Base-by-base conservation (phyloP, 306 rosid genomes). In the Oxytropis ochrocephala region DNA sequence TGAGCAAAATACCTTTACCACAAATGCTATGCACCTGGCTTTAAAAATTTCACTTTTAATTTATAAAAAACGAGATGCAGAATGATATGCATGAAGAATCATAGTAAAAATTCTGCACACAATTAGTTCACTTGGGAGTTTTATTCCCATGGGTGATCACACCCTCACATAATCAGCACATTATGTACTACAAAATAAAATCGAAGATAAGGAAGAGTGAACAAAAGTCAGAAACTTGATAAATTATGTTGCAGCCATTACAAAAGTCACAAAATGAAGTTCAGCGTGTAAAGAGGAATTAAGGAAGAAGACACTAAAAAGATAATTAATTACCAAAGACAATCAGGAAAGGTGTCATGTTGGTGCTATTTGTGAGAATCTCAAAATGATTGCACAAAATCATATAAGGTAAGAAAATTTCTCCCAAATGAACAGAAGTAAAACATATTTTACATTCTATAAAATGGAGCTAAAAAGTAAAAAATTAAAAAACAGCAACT, bases 121-220 rank as follows among this genome's bases (percentile, higher is more conserved):
- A 36, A 6, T 57, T n/a, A n/a, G n/a, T n/a, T 67, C 11, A 46
- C 47, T 24, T 9, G 6, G 21, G 33, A 46, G 21, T 70, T 64
- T 57, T 46, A 16, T 59, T 61, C 42, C 12, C 16, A 59, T 53
- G 65, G 71, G 50, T 42, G 41, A 58, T 67, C 19, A 65, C 51
- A 29, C 36, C 74, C 46, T 66, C 69, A 58, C 38, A 8, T 49
- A 17, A 46, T 39, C 65, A 47, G 18, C 53, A 57, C 19, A 48
- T 50, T 51, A 50, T 51, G 41, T 49, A 66, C 46, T 65, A 59
- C 69, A 67, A 42, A 80, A 48, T 43, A 68, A 68, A 67, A 69
- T 33, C 60, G 44, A 52, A 33, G 32, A 36, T 46, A 35, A 46
- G 27, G 50, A 36, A 32, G 43, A 39, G 32, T 14, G 51, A 53